Evolutionary conservation across 2,329 filamentous ascomycete genomes (phyloP).

Genomic region (Fusarium burgessii): DNA sequence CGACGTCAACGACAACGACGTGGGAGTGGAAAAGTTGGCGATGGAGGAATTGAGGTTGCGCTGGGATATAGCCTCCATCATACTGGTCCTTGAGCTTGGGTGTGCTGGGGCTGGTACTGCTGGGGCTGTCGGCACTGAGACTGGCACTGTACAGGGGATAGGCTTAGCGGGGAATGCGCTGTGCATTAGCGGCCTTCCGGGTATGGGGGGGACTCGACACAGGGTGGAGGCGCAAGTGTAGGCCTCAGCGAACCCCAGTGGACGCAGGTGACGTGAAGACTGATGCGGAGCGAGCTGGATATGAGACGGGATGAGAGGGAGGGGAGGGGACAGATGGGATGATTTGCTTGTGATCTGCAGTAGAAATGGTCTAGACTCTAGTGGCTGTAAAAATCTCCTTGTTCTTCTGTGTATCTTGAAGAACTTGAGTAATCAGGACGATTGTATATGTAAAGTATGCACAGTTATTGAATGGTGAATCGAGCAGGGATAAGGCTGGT

Average conservation of each 20-base stretch:
- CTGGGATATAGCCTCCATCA: slow-evolving; percentile 44
- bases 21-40: slow-evolving; percentile 38
- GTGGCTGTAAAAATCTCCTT: slow-evolving; percentile 26
- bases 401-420: not conserved
- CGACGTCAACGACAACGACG: slow-evolving; percentile 21
- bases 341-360: slow-evolving; percentile 16
- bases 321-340: slow-evolving; percentile 7
- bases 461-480: not conserved
- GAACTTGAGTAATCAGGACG: not conserved
- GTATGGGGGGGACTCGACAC: slow-evolving; percentile 7
- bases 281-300: not conserved
- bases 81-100: slow-evolving; percentile 19
- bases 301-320: slow-evolving; percentile 11
- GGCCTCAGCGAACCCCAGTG: slow-evolving; percentile 19
- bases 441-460: not conserved
- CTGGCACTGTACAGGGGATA: slow-evolving; percentile 39
- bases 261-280: not conserved
- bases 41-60: slow-evolving; percentile 45
- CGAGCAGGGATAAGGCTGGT: slow-evolving; percentile 14
- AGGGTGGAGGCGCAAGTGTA: slow-evolving; percentile 32
- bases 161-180: slow-evolving; percentile 37
- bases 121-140: slow-evolving; percentile 27
- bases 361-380: slow-evolving; percentile 35
- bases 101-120: slow-evolving; percentile 4
- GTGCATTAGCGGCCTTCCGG: slow-evolving; percentile 41